Percentiles rank a stretch among this genome's conserved stretches.
These are phyloP conservation scores for Chondrostereum purpureum DNA, from an alignment of 1,284 basidiomycete genomes.

Conservation along the genomic window DNA sequence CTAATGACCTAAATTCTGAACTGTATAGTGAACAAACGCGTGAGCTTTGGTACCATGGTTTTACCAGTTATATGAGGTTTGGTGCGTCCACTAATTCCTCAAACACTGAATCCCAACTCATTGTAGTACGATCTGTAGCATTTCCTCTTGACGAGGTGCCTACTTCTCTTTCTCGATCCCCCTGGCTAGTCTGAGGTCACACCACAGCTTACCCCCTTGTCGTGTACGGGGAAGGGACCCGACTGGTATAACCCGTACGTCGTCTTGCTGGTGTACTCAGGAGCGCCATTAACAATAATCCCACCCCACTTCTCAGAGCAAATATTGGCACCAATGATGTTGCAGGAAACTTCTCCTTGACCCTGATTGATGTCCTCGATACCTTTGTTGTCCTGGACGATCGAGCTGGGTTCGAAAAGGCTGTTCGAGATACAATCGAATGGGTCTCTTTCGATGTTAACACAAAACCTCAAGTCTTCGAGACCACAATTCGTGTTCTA, in stretches of 20 bases:
- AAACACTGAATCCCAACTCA: neutral
- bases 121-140: conserved; percentile 34
- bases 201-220: conserved; percentile 73
- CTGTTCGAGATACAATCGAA: conserved; percentile 68
- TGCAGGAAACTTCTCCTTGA: conserved; percentile 79
- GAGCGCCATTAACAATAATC: conserved; percentile 10
- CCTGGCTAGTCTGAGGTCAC: conserved; percentile 11
- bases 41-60: conserved; percentile 80
- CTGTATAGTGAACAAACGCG: conserved; percentile 58
- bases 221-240: conserved; percentile 77
- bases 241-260: conserved; percentile 75
- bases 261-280: conserved; percentile 7
- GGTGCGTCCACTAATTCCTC: too few species aligned
- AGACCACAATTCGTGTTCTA: conserved; percentile 84
- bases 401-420: conserved; percentile 64
- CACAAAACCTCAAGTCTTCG: conserved; percentile 87
- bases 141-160: conserved; percentile 77
- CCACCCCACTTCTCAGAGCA: conserved; percentile 32
- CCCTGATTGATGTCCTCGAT: conserved; percentile 77
- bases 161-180: conserved; percentile 1
- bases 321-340: conserved; percentile 79
- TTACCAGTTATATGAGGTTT: conserved; percentile 70
- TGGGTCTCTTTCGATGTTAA: conserved; percentile 83
- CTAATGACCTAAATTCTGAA: conserved; percentile 6
- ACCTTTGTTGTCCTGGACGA: conserved; percentile 77